These are phyloP conservation scores for Berberis thunbergii DNA, from an alignment of 164 flowering plant genomes.

Conservation along the genomic window DNA sequence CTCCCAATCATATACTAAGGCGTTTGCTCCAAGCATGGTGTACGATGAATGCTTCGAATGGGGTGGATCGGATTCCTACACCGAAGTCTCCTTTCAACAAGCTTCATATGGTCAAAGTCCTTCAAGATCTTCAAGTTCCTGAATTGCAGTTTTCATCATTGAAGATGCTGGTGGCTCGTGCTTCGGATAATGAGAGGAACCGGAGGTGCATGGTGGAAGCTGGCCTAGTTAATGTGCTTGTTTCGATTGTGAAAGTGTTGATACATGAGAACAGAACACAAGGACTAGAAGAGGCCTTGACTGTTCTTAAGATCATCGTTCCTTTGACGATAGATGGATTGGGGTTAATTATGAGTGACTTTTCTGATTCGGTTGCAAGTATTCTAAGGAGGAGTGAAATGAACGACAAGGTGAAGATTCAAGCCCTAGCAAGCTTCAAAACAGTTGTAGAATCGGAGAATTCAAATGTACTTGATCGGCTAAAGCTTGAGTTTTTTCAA, in stretches of 20 bases:
- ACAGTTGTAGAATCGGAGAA: constrained; percentile 18
- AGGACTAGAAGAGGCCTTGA: constrained; percentile 38
- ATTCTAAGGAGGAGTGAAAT: constrained; percentile 10
- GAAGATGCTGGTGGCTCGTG: constrained; percentile 20
- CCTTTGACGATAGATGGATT: constrained; percentile 6
- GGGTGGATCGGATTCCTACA: constrained; percentile 40
- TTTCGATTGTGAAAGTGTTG: constrained; percentile 13
- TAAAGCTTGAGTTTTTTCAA: constrained; percentile 39
- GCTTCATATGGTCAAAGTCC: constrained; percentile 21
- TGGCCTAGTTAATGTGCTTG: constrained; percentile 28
- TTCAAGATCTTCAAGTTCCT: constrained; percentile 22
- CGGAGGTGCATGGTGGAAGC: constrained; percentile 32
- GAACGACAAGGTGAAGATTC: constrained; percentile 10
- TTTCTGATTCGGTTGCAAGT: constrained; percentile 40
- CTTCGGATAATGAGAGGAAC: constrained; percentile 30
- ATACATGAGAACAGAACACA: constrained; percentile 2
- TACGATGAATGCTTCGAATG: constrained; percentile 26
- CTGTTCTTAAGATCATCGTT: constrained; percentile 18
- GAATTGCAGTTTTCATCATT: constrained; percentile 15
- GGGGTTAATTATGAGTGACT: constrained; percentile 5
- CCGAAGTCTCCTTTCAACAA: constrained; percentile 34
- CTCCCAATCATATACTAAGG: constrained; percentile 68
- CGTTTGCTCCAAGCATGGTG: constrained; percentile 69
- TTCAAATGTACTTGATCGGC: constrained; percentile 15
- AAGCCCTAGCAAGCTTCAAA: constrained; percentile 33